phyloP scores from a whole-genome alignment of 768 basidiomycete species.

The Lactarius indigo region DNA sequence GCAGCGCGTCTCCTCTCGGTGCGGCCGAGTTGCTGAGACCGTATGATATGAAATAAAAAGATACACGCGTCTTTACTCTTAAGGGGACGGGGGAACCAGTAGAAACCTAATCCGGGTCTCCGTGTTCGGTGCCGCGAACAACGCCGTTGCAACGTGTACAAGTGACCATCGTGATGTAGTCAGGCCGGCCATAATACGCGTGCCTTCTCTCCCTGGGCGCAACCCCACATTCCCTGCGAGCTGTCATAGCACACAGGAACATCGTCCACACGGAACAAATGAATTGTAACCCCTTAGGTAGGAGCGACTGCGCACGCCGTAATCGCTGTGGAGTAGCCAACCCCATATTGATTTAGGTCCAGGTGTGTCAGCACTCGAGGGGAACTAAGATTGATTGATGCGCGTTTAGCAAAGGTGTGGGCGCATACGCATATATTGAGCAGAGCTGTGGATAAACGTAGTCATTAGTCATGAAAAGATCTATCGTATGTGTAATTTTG shows the following conservation, averaged over 20 bases:
- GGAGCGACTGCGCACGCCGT: neutral
- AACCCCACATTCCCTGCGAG: neutral
- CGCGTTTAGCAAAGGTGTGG: neutral
- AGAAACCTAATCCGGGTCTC: neutral
- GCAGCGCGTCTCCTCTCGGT: no score
- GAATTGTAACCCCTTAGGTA: neutral
- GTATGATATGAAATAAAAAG: neutral
- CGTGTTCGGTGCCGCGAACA: neutral
- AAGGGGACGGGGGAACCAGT: neutral
- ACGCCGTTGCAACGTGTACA: neutral
- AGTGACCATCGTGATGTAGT: neutral
- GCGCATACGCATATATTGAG: constrained; percentile 13
- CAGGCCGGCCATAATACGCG: neutral
- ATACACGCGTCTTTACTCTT: neutral
- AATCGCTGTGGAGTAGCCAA: neutral
- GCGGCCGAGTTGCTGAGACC: no score
- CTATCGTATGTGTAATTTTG: constrained; percentile 20
- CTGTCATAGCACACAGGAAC: neutral
- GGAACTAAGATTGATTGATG: neutral
- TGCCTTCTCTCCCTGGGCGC: neutral
- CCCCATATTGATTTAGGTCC: neutral
- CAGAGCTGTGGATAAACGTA: neutral
- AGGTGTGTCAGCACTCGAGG: neutral
- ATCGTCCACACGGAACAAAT: neutral
- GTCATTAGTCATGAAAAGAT: constrained; percentile 11